Evolutionary conservation across 768 basidiomycete species (phyloP), one percentile per base, ranked within the genome.

Genomic region (Pluteus cervinus): DNA sequence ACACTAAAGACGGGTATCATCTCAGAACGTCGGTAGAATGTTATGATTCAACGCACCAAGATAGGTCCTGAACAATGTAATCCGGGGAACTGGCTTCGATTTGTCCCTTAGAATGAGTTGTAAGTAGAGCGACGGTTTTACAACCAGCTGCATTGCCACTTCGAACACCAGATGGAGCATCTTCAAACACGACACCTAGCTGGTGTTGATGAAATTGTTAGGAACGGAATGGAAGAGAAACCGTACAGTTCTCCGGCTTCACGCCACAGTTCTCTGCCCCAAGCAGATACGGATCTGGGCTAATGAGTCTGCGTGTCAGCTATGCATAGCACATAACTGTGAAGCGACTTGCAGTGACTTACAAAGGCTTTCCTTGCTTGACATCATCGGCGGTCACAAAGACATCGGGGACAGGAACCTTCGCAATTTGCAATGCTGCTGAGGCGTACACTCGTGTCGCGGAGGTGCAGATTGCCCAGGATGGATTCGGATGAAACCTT

Each of bases 371-470:
- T 26, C 92, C 92, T 43, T 77, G 60, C 9, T 56, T 56, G 4
- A 93, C 89, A 45, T 91, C 83, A 52, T 93, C 83, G n/a, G 89
- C 81, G 4, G 77, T 79, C 35, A 93, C 78, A 44, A 91, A 77
- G 30, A 78, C 72, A 24, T 84, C 79, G 4, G 86, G 83, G 9
- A 71, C 53, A n/a, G 77, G 74, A 36, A 93, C 69, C 2, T 71
- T 74, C 33, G 82, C 79, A 16, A 75, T 71, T 12, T 58, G 60
- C 34, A 94, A 68, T 7, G 90, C 89, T 21, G 77, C 69, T 2
- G 69, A 56, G 10, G 90, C 90, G 56, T 96, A 94, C 14, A 49
- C 56, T 32, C 69, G 70, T 12, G 90, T 92, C 0, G 91, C 89
- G 53, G 82, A 80, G 22, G 91, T 93, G 58, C 87, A 88, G 48